Percentiles rank a stretch among this genome's conserved stretches.
These are phyloP conservation scores for Aspergillus amoenus DNA, from an alignment of 2,329 filamentous ascomycete genomes.

Conservation along the genomic window DNA sequence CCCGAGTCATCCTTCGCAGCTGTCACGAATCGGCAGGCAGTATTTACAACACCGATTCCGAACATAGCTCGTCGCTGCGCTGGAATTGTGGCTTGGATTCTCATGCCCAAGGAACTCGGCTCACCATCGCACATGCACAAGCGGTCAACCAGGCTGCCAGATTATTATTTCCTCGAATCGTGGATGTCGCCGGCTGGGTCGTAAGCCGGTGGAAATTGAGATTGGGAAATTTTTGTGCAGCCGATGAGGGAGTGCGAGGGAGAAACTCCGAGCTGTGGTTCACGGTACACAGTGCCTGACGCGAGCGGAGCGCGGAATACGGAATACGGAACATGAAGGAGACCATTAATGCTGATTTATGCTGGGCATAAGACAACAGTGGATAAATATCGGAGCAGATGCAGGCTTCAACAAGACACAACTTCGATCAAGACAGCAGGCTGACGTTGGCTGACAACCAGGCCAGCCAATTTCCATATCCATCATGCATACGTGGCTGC, in stretches of 20 bases:
- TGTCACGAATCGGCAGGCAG: constrained; percentile 3
- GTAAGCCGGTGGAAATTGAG: not conserved
- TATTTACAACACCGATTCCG: not conserved
- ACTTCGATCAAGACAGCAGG: too few species aligned
- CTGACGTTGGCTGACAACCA: too few species aligned
- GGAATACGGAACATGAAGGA: not conserved
- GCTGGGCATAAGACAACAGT: not conserved
- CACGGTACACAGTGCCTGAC: too few species aligned
- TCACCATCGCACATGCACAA: not conserved
- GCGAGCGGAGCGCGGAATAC: not conserved
- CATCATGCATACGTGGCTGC: too few species aligned
- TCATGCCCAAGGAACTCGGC: not conserved
- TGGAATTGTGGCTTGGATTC: constrained; percentile 1
- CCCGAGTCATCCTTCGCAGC: not conserved
- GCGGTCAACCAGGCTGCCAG: constrained; percentile 2
- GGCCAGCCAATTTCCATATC: too few species aligned
- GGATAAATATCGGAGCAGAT: not conserved
- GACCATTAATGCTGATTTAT: not conserved
- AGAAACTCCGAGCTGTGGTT: not conserved
- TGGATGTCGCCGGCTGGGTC: not conserved
- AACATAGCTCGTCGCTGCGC: not conserved
- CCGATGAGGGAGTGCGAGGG: not conserved
- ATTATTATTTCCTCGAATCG: not conserved
- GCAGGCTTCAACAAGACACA: too few species aligned
- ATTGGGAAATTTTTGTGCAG: not conserved